Evolutionary conservation across 495 filamentous ascomycete genomes (phyloP).

Genomic region (Penicillium waksmanii): DNA sequence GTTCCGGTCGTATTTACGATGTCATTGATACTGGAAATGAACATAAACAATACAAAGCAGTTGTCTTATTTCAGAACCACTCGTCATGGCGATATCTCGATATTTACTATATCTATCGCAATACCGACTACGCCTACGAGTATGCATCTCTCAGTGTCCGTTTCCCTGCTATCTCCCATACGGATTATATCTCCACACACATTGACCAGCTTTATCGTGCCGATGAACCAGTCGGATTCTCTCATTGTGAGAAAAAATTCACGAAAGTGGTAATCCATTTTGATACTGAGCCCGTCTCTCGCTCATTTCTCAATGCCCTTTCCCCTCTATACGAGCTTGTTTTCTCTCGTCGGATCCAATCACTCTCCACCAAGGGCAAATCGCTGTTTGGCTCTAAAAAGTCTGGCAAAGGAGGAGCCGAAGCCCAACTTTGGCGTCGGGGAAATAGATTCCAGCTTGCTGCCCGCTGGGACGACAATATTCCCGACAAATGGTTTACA

Average conservation of each 20-base stretch:
- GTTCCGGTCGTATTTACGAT: constrained; percentile 37
- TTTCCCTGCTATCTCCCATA: constrained; percentile 35
- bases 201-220: constrained; percentile 39
- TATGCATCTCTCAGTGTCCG: constrained; percentile 29
- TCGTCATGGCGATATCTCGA: constrained; percentile 36
- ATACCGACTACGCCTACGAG: constrained; percentile 39
- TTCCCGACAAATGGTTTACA: constrained; percentile 42
- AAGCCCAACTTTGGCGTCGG: constrained; percentile 42
- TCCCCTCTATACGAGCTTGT: constrained; percentile 35
- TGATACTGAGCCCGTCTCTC: constrained; percentile 25
- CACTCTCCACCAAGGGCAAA: constrained; percentile 35
- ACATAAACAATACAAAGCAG: constrained; percentile 43
- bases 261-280: constrained; percentile 30
- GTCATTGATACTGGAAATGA: constrained; percentile 37
- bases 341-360: constrained; percentile 37
- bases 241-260: constrained; percentile 41
- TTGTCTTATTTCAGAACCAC: constrained; percentile 30
- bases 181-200: constrained; percentile 45
- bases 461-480: constrained; percentile 37
- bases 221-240: constrained; percentile 34
- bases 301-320: constrained; percentile 39
- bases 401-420: constrained; percentile 37
- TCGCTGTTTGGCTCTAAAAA: constrained; percentile 28
- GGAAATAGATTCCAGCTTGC: constrained; percentile 30
- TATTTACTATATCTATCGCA: constrained; percentile 39